phyloP scores from a whole-genome alignment of 306 rosid species.

The Ochetophila trinervis region DNA sequence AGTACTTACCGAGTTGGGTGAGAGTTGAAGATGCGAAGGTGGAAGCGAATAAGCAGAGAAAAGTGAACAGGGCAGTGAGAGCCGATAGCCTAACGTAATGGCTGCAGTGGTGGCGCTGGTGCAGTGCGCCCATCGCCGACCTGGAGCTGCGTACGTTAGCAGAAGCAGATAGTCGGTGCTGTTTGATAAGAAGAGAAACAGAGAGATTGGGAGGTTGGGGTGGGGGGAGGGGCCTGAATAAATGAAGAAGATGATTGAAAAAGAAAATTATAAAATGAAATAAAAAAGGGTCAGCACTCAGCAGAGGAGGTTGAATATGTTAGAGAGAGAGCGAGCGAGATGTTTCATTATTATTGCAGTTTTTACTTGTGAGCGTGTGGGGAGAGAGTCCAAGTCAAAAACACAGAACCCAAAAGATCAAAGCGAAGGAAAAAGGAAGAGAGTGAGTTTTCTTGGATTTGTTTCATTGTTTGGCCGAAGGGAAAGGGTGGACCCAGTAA shows the following conservation, averaged over 20 bases:
- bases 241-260: background rate
- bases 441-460: conserved; percentile 8
- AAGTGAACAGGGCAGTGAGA: conserved; percentile 49
- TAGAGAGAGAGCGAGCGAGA: conserved; percentile 4
- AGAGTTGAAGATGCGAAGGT: conserved; percentile 23
- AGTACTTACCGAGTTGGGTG: conserved; percentile 40
- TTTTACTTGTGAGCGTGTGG: conserved; percentile 36
- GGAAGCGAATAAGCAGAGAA: conserved; percentile 47
- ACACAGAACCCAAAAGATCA: conserved; percentile 23
- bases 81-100: conserved; percentile 23
- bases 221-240: background rate
- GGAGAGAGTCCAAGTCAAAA: conserved; percentile 50
- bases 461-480: conserved; percentile 33
- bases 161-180: background rate
- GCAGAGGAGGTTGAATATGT: background rate
- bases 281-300: background rate
- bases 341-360: conserved; percentile 24
- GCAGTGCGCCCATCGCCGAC: conserved; percentile 51
- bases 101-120: background rate
- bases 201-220: background rate
- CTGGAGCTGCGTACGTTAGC: conserved; percentile 34
- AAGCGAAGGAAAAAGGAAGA: background rate
- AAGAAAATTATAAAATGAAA: background rate
- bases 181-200: no score
- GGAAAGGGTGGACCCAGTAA: conserved; percentile 23